Conservation (phyloP, 2,329 filamentous ascomycete species). For the Colletotrichum musicola region DNA sequence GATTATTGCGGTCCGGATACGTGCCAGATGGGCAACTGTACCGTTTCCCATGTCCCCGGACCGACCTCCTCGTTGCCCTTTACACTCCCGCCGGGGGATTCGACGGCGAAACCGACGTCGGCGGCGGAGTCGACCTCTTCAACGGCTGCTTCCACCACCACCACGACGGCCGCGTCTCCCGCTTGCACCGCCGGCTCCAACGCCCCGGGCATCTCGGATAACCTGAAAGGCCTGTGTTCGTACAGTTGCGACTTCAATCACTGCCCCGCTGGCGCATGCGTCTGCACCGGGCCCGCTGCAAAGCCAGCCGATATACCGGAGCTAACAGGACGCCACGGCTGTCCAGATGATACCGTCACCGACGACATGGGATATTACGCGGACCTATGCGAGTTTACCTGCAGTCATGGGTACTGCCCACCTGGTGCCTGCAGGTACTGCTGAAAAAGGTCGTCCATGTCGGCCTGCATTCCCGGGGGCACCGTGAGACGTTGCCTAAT, state of each 20-base stretch:
- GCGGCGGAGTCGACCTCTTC: too few species aligned
- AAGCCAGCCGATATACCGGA: constrained; percentile 2
- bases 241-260: constrained; percentile 1
- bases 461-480: too few species aligned
- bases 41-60: neutral
- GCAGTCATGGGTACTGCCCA: constrained; percentile 6
- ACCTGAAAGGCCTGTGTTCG: neutral
- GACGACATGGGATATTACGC: neutral
- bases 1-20: constrained; percentile 42
- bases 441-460: too few species aligned
- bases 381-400: constrained; percentile 9
- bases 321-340: constrained; percentile 1
- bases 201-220: neutral
- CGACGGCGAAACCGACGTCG: neutral
- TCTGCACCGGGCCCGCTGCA: constrained; percentile 4
- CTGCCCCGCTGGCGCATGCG: neutral
- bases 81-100: constrained; percentile 20
- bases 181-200: neutral
- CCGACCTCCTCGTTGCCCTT: neutral
- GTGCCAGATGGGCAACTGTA: constrained; percentile 43
- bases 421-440: constrained; percentile 11
- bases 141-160: neutral
- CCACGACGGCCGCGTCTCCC: too few species aligned
- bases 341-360: constrained; percentile 1
- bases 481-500: too few species aligned